phyloP scores from a whole-genome alignment of 2,329 filamentous ascomycete genomes.

The Polytolypa hystricis region DNA sequence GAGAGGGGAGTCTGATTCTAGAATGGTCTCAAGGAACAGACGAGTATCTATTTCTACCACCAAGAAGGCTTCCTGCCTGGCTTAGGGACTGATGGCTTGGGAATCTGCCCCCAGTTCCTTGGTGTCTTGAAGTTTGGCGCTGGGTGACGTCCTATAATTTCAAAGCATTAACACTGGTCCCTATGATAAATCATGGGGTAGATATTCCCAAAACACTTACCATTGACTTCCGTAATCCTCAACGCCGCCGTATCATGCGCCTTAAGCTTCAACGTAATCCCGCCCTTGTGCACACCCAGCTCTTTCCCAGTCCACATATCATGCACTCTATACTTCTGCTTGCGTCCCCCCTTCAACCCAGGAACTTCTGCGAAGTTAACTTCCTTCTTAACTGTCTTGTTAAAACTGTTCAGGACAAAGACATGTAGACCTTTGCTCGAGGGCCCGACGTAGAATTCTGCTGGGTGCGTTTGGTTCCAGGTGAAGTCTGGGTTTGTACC shows the following conservation, averaged over 20 bases:
- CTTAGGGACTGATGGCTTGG: background rate
- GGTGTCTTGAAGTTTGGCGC: background rate
- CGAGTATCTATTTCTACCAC: background rate
- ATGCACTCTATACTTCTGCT: constrained; percentile 10
- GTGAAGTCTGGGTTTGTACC: constrained; percentile 26
- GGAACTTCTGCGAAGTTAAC: background rate
- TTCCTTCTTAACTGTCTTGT: constrained; percentile 5
- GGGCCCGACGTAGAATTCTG: constrained; percentile 27
- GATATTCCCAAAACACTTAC: background rate
- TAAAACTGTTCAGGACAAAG: constrained; percentile 14
- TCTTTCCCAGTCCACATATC: constrained; percentile 7
- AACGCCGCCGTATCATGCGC: constrained; percentile 5
- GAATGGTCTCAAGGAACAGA: no score
- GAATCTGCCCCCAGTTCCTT: background rate
- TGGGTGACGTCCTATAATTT: background rate
- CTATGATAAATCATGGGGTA: background rate
- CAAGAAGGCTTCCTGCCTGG: background rate
- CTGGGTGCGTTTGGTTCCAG: constrained; percentile 23
- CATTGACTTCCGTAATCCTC: constrained; percentile 6
- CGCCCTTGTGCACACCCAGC: constrained; percentile 8
- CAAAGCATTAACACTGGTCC: background rate
- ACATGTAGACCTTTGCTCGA: constrained; percentile 22
- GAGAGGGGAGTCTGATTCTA: no score
- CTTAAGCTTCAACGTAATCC: background rate
- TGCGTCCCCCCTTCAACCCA: constrained; percentile 13